These are phyloP conservation scores for Talaromyces stipitatus DNA, from an alignment of 495 filamentous ascomycete genomes.

Conservation along the genomic window DNA sequence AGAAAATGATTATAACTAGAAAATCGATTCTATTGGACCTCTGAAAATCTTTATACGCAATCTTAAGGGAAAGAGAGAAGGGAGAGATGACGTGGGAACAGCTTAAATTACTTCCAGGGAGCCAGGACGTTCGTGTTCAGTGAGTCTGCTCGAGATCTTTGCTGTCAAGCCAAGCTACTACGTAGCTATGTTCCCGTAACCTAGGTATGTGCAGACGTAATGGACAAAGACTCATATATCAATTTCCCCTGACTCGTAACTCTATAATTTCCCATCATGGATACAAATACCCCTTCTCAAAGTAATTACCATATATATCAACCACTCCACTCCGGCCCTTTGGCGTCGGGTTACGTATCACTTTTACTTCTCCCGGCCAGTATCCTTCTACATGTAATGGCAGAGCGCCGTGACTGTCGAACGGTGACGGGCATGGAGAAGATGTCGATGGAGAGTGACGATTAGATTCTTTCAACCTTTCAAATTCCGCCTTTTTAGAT, in stretches of 20 bases:
- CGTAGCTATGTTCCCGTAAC: too few species aligned
- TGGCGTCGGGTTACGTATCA: constrained; percentile 36
- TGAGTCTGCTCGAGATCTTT: too few species aligned
- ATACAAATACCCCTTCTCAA: constrained; percentile 46
- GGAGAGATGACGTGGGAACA: too few species aligned
- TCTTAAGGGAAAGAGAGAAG: too few species aligned
- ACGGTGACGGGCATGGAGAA: constrained; percentile 9
- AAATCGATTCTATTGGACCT: background rate
- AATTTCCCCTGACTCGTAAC: too few species aligned
- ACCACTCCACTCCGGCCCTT: constrained; percentile 36
- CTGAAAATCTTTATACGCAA: background rate
- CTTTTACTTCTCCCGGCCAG: constrained; percentile 49
- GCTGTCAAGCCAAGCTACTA: too few species aligned
- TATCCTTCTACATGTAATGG: constrained; percentile 36
- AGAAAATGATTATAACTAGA: background rate
- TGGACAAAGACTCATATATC: too few species aligned
- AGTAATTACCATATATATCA: constrained; percentile 49
- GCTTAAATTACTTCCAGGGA: too few species aligned
- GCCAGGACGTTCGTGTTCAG: too few species aligned
- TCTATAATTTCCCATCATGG: constrained; percentile 20
- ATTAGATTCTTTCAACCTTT: constrained; percentile 17
- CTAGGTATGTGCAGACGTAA: too few species aligned
- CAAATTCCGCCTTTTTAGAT: constrained; percentile 36
- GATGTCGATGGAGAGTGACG: background rate
- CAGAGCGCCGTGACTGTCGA: constrained; percentile 7